A percentile compares a stretch with the other conserved stretches of the same genome.
These are phyloP conservation scores for Suillus brevipes DNA, from an alignment of 768 basidiomycete genomes.

Conservation along the genomic window DNA sequence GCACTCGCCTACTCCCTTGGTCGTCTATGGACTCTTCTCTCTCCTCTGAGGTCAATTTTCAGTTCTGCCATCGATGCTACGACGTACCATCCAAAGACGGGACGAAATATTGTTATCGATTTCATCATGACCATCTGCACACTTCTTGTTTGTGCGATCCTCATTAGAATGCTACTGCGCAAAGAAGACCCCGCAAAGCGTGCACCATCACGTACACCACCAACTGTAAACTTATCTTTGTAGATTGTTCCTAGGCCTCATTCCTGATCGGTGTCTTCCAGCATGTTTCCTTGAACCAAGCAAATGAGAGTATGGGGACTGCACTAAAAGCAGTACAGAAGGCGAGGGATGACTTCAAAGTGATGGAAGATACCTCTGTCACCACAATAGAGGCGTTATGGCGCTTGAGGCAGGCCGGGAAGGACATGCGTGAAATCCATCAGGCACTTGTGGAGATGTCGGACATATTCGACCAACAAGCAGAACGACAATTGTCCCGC, in stretches of 20 bases:
- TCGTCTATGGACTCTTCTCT: background rate
- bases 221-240: background rate
- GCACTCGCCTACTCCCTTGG: background rate
- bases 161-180: background rate
- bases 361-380: background rate
- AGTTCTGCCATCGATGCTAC: background rate
- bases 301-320: background rate
- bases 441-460: slow-evolving; percentile 39
- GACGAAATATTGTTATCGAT: background rate
- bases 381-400: background rate
- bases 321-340: background rate
- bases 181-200: background rate
- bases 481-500: background rate
- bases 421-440: slow-evolving; percentile 12
- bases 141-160: background rate
- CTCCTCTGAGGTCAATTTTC: background rate
- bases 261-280: background rate
- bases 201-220: background rate
- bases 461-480: background rate
- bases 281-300: background rate
- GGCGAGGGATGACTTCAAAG: background rate
- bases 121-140: background rate
- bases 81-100: background rate
- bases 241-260: background rate
- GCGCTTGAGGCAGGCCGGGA: background rate